Evolutionary conservation across 306 rosid genomes (phyloP).

Genomic region (Rosa persica): DNA sequence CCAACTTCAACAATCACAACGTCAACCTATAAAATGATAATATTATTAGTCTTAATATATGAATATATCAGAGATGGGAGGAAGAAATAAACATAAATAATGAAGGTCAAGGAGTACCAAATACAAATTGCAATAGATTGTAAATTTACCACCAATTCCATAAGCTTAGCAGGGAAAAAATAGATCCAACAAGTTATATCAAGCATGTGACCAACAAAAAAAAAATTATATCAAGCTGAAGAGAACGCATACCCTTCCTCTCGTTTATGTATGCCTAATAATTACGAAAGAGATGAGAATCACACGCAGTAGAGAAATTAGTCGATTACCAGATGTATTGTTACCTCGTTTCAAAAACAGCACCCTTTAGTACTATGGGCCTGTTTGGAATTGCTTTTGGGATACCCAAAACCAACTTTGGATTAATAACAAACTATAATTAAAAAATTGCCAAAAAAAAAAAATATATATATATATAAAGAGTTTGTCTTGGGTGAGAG

Average conservation of each 20-base stretch:
- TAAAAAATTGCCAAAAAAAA: too few relatives aligned
- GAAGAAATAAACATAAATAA: background rate
- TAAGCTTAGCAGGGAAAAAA: background rate
- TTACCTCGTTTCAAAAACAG: background rate
- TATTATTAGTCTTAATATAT: slow-evolving; percentile 6
- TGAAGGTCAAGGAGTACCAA: background rate
- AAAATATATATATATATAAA: too few relatives aligned
- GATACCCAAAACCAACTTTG: too few relatives aligned
- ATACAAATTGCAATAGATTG: background rate
- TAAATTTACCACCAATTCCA: background rate
- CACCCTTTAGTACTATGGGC: background rate
- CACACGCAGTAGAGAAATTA: background rate
- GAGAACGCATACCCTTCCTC: background rate
- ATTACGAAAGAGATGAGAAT: background rate
- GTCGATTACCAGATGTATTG: background rate
- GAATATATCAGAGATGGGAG: background rate
- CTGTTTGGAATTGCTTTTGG: too few relatives aligned
- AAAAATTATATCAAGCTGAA: background rate
- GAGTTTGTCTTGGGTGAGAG: too few relatives aligned
- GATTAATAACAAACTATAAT: too few relatives aligned
- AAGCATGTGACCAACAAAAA: background rate
- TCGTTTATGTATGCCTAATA: background rate
- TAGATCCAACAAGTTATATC: background rate
- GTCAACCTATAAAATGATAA: slow-evolving; percentile 53
- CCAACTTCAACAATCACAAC: slow-evolving; percentile 77